phyloP scores from a whole-genome alignment of 2,329 filamentous ascomycete species.

The Decorospora gaudefroyi region DNA sequence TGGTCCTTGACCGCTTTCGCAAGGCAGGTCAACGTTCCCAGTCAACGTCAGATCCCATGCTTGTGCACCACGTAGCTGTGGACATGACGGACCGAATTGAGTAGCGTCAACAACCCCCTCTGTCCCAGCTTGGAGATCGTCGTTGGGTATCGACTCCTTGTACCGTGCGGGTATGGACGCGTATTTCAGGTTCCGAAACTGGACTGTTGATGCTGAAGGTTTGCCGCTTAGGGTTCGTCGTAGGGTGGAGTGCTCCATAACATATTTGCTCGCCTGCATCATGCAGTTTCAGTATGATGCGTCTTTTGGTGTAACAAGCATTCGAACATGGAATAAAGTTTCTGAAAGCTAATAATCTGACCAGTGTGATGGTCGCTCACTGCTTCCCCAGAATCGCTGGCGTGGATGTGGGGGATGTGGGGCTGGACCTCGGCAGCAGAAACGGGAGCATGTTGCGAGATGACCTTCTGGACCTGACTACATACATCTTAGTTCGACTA shows the following conservation, averaged over 20 bases:
- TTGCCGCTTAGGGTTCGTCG: slow-evolving; percentile 27
- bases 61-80: slow-evolving; percentile 41
- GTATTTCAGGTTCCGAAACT: slow-evolving; percentile 47
- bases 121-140: slow-evolving; percentile 8
- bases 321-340: background rate
- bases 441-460: background rate
- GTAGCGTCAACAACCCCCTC: slow-evolving; percentile 40
- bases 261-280: slow-evolving; percentile 4
- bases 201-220: slow-evolving; percentile 23
- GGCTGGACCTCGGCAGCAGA: slow-evolving; percentile 12
- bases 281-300: background rate
- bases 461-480: no score
- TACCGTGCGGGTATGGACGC: slow-evolving; percentile 43
- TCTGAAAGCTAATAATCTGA: background rate
- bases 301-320: background rate
- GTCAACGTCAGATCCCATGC: slow-evolving; percentile 35
- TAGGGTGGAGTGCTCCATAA: slow-evolving; percentile 20
- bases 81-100: slow-evolving; percentile 45
- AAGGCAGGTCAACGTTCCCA: slow-evolving; percentile 23
- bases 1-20: slow-evolving; percentile 19
- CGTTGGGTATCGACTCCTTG: slow-evolving; percentile 33
- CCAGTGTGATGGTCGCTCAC: background rate
- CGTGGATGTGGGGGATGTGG: slow-evolving; percentile 13
- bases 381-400: background rate
- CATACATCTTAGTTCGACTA: no score